Evolutionary conservation across 129 eudicot species (phyloP).

Genomic region (Saussurea involucrata): DNA sequence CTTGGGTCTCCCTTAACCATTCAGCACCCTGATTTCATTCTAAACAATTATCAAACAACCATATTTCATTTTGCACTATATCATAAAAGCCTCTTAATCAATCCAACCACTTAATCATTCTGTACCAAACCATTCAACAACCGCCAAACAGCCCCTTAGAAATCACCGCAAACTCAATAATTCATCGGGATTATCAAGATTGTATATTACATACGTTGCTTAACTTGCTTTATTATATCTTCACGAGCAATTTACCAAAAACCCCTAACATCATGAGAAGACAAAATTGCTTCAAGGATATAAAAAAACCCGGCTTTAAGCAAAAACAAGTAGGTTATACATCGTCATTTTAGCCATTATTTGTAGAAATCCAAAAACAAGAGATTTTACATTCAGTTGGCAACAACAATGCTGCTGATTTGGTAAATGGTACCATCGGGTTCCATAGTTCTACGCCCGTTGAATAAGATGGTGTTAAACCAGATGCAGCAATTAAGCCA

Average conservation of each 20-base stretch:
- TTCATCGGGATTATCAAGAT: background rate
- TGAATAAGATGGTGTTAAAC: background rate
- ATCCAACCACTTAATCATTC: no score
- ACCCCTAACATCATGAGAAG: background rate
- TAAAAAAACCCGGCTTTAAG: background rate
- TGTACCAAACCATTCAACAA: no score
- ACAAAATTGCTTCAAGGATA: background rate
- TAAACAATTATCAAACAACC: no score
- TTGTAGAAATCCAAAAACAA: background rate
- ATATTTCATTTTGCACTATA: no score
- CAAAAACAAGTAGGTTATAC: background rate
- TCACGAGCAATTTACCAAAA: no score
- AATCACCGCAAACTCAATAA: background rate
- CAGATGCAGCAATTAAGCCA: constrained; percentile 36
- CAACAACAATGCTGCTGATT: background rate
- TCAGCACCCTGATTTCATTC: no score
- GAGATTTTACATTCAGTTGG: background rate
- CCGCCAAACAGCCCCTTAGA: no score
- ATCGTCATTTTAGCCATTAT: background rate
- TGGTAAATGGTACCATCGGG: background rate
- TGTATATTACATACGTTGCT: background rate
- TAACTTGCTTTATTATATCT: background rate
- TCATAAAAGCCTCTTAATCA: no score
- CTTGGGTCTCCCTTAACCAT: no score
- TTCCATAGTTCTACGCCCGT: background rate